Conservation (phyloP, 305 asterid genomes). For the Nicotiana rustica region DNA sequence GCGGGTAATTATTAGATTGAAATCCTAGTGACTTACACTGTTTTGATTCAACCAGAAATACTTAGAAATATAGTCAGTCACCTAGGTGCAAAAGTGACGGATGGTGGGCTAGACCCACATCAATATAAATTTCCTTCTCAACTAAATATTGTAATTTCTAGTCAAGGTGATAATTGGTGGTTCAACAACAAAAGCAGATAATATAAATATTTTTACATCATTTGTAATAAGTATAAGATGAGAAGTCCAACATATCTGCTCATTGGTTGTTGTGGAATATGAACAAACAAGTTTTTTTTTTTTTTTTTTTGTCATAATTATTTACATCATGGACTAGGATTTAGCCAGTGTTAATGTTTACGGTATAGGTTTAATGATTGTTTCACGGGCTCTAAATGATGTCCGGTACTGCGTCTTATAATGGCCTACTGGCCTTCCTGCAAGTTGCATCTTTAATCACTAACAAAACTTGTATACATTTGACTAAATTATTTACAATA, state of each 20-base stretch:
- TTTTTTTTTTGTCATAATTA: neutral
- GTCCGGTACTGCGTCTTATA: neutral
- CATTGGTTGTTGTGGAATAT: neutral
- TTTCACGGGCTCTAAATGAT: neutral
- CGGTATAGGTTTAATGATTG: neutral
- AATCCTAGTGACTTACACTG: neutral
- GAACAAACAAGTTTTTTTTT: neutral
- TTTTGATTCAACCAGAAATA: conserved; percentile 10
- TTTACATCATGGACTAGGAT: conserved; percentile 17
- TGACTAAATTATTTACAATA: no score
- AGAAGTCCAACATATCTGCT: conserved; percentile 27
- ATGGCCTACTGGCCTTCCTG: neutral
- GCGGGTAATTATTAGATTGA: neutral
- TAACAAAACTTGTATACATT: no score
- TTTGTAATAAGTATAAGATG: neutral
- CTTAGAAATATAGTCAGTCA: neutral
- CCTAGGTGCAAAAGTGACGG: neutral
- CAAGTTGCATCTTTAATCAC: neutral
- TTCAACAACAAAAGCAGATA: conserved; percentile 6
- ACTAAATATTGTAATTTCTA: neutral
- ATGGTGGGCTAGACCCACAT: neutral
- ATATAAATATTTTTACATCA: neutral
- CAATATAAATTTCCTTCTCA: neutral
- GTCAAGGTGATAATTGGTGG: conserved; percentile 9
- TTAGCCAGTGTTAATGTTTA: neutral